Evolutionary conservation across 768 basidiomycete genomes (phyloP).

Genomic region (Holtermannia corniformis): DNA sequence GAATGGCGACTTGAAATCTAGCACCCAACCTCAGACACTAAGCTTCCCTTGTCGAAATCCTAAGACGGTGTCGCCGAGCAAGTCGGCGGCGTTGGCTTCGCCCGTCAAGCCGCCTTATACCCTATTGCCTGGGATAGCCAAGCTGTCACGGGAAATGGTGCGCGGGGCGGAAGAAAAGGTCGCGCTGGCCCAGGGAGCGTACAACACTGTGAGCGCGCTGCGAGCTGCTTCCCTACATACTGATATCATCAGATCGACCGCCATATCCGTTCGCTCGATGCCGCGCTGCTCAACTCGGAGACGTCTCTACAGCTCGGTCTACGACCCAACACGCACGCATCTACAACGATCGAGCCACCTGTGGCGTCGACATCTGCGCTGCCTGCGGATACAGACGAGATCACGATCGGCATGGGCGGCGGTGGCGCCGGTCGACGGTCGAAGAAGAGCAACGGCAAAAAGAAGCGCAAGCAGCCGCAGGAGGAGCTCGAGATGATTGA

Average conservation of each 20-base stretch:
- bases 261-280: constrained; percentile 40
- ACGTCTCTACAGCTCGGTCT: constrained; percentile 35
- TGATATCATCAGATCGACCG: constrained; percentile 32
- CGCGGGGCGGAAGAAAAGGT: constrained; percentile 40
- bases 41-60: background rate
- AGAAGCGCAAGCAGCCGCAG: constrained; percentile 7
- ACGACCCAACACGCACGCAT: constrained; percentile 29
- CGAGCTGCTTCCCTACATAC: background rate
- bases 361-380: constrained; percentile 1
- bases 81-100: background rate
- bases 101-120: background rate
- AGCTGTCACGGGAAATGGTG: constrained; percentile 31
- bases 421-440: constrained; percentile 1
- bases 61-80: background rate
- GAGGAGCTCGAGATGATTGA: constrained; percentile 2
- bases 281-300: constrained; percentile 34
- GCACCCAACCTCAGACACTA: background rate
- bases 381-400: constrained; percentile 9
- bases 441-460: constrained; percentile 1
- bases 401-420: constrained; percentile 14
- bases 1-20: background rate
- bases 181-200: constrained; percentile 38
- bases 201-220: constrained; percentile 32
- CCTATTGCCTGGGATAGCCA: constrained; percentile 34
- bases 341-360: constrained; percentile 17